Percentiles rank a stretch among this genome's conserved stretches.
These are phyloP conservation scores for Xylaria sp. DNA, from an alignment of 495 filamentous ascomycete genomes.

Conservation along the genomic window DNA sequence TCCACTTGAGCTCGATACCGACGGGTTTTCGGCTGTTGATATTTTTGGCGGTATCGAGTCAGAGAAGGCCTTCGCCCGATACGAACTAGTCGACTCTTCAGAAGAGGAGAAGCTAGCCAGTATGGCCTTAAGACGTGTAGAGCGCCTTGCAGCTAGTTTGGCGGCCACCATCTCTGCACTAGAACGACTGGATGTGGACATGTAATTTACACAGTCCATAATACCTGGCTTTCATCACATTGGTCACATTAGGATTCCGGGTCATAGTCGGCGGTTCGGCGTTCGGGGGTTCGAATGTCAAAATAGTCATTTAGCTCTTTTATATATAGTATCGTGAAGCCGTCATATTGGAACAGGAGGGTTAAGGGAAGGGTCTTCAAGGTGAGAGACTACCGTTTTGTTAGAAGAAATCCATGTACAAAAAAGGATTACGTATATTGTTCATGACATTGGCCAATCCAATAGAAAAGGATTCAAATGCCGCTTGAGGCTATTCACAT, in stretches of 20 bases:
- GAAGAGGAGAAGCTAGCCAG: slow-evolving; percentile 51
- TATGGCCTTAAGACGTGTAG: slow-evolving; percentile 48
- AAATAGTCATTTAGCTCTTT: background rate
- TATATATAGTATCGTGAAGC: background rate
- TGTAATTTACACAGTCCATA: background rate
- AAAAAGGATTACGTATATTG: background rate
- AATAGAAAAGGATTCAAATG: background rate
- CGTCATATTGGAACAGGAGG: background rate
- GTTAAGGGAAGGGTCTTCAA: background rate
- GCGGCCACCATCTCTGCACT: slow-evolving; percentile 49
- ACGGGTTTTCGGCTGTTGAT: slow-evolving; percentile 42
- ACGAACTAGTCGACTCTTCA: slow-evolving; percentile 62
- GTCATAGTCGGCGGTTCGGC: background rate
- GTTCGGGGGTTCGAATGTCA: background rate
- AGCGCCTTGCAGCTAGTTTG: slow-evolving; percentile 49
- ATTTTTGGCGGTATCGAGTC: slow-evolving; percentile 62
- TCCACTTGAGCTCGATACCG: slow-evolving; percentile 43
- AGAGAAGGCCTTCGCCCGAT: slow-evolving; percentile 64
- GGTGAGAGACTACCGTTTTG: background rate
- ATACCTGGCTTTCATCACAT: background rate
- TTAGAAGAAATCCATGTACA: background rate
- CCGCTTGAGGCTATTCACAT: background rate
- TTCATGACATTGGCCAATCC: background rate
- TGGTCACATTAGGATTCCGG: background rate
- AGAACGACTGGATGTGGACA: slow-evolving; percentile 43